A percentile compares a stretch with the other conserved stretches of the same genome.
Conservation (phyloP, 164 flowering plant genomes). For the Vitis amurensis region DNA sequence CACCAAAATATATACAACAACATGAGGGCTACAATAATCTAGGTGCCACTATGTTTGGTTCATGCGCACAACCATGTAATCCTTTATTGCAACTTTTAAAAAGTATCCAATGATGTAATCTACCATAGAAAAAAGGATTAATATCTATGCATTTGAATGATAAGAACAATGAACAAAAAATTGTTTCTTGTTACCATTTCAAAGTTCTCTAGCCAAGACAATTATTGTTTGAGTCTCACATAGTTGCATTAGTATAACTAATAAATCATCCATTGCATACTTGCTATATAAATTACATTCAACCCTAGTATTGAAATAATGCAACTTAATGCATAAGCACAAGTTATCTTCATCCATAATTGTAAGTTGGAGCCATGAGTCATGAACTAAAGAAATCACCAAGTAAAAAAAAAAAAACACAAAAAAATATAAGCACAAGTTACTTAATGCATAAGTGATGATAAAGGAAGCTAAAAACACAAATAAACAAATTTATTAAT, state of each 20-base stretch:
- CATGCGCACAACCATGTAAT: slow-evolving; percentile 66
- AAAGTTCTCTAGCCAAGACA: slow-evolving; percentile 78
- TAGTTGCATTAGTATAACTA: slow-evolving; percentile 57
- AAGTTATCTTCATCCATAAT: no score
- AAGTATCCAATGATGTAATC: slow-evolving; percentile 6
- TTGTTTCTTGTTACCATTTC: slow-evolving; percentile 53
- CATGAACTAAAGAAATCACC: no score
- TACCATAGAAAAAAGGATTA: no score
- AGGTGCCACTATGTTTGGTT: slow-evolving; percentile 83
- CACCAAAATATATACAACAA: slow-evolving; percentile 63
- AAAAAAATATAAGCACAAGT: no score
- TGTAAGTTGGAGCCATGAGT: no score
- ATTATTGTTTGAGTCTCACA: slow-evolving; percentile 69
- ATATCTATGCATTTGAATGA: no score
- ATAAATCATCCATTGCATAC: slow-evolving; percentile 67
- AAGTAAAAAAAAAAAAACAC: no score
- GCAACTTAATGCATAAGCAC: no score
- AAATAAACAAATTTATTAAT: no score
- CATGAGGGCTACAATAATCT: slow-evolving; percentile 71
- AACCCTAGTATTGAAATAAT: slow-evolving; percentile 69
- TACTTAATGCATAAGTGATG: no score
- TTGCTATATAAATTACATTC: slow-evolving; percentile 84
- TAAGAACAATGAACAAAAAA: not conserved
- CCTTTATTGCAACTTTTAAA: slow-evolving; percentile 68
- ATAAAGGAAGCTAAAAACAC: no score